phyloP scores from a whole-genome alignment of 257 asterid species.

The Linderniella brevidens region DNA sequence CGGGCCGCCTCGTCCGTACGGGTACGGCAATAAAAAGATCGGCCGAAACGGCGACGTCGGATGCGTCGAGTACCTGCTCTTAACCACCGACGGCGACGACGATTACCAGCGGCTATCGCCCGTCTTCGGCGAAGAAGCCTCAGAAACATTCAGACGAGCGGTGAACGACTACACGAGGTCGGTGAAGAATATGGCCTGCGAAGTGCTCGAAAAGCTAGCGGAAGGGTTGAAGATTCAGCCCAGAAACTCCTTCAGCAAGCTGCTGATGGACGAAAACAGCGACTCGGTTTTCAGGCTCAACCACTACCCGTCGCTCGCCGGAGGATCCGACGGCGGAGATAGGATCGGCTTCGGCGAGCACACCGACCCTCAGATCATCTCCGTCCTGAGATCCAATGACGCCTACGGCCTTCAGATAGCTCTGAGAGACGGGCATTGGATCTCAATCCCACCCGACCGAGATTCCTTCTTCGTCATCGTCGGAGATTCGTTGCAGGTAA shows the following conservation, averaged over 20 bases:
- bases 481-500: conserved; percentile 41
- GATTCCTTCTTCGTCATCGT: conserved; percentile 63
- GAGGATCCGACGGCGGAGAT: conserved; percentile 16
- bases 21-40: conserved; percentile 51
- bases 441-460: conserved; percentile 64
- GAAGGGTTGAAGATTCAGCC: conserved; percentile 33
- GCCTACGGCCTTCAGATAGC: conserved; percentile 59
- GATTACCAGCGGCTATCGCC: conserved; percentile 28
- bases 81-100: conserved; percentile 27
- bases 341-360: conserved; percentile 68
- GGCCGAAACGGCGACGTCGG: conserved; percentile 57
- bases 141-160: conserved; percentile 20
- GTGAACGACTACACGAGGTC: conserved; percentile 26
- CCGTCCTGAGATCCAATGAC: conserved; percentile 67
- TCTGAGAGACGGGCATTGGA: conserved; percentile 48
- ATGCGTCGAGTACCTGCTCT: conserved; percentile 53
- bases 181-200: conserved; percentile 44
- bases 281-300: conserved; percentile 52
- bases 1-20: conserved; percentile 63
- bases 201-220: conserved; percentile 42
- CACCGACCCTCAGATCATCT: conserved; percentile 80
- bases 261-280: conserved; percentile 40
- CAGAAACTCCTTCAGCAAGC: conserved; percentile 26
- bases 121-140: conserved; percentile 40
- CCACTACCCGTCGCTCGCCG: conserved; percentile 29